Evolutionary conservation across 1,139 yeast genomes (phyloP).

Genomic region (Yamadazyma trypodendri): DNA sequence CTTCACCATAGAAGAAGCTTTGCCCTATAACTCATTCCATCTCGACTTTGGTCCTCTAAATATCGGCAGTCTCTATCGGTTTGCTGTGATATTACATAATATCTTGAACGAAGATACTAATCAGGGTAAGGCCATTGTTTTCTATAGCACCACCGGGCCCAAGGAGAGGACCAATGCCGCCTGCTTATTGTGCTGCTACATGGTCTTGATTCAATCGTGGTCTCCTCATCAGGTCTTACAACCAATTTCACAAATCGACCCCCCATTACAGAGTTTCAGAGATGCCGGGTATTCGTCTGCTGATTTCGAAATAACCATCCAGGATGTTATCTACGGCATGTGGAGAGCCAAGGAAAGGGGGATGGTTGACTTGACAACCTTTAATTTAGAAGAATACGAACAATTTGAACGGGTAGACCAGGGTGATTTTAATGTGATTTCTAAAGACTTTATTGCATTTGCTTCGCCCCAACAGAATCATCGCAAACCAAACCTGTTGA

Average conservation of each 20-base stretch:
- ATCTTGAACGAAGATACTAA: constrained; percentile 82
- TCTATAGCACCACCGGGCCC: constrained; percentile 80
- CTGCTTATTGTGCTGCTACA: constrained; percentile 87
- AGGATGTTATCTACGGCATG: constrained; percentile 91
- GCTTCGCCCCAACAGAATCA: constrained; percentile 89
- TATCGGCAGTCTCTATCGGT: constrained; percentile 87
- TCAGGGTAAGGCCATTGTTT: constrained; percentile 85
- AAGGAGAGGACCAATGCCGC: constrained; percentile 92
- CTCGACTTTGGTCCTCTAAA: constrained; percentile 95
- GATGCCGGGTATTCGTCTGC: constrained; percentile 98
- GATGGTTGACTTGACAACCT: constrained; percentile 80
- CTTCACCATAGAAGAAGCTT: constrained; percentile 88
- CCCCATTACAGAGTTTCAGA: constrained; percentile 91
- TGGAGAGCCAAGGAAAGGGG: constrained; percentile 98
- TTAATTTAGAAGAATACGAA: constrained; percentile 91
- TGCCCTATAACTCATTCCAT: constrained; percentile 90
- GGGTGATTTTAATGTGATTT: constrained; percentile 90
- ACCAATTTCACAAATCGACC: constrained; percentile 88
- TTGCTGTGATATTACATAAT: constrained; percentile 92
- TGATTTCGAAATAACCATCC: constrained; percentile 89
- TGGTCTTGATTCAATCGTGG: constrained; percentile 96
- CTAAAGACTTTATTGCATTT: constrained; percentile 94
- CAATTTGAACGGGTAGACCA: constrained; percentile 93
- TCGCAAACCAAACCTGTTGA: constrained; percentile 46
- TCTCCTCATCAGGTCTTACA: constrained; percentile 97